Evolutionary conservation across 2,329 filamentous ascomycete genomes (phyloP).

Genomic region (Neophaeococcomyces aloes): DNA sequence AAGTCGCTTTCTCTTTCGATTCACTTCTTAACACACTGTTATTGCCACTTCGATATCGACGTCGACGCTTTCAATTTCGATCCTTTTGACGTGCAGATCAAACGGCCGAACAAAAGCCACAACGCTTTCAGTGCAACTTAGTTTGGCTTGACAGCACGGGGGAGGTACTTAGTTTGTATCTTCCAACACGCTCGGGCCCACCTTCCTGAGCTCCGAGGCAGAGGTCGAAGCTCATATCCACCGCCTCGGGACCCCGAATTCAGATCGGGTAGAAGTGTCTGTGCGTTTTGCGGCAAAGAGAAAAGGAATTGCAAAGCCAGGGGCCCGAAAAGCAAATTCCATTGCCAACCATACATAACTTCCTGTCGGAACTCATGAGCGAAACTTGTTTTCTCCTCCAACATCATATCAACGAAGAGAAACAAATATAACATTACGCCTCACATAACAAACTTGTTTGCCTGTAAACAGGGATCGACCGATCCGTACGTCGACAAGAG

Average conservation of each 20-base stretch:
- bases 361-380: neutral
- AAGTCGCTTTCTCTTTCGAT: neutral
- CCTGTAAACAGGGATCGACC: neutral
- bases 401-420: neutral
- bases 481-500: conserved; percentile 15
- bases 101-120: conserved; percentile 7
- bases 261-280: neutral
- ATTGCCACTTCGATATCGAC: neutral
- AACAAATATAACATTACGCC: neutral
- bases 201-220: conserved; percentile 1
- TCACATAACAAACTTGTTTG: neutral
- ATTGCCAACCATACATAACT: too few species aligned
- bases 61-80: neutral
- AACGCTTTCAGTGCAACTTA: neutral
- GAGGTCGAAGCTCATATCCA: conserved; percentile 5
- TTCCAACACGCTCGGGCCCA: conserved; percentile 2
- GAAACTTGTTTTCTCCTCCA: conserved; percentile 2
- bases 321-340: neutral
- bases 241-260: conserved; percentile 5
- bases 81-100: conserved; percentile 1
- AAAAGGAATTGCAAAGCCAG: neutral
- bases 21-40: neutral
- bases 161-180: conserved; percentile 1
- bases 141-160: conserved; percentile 1
- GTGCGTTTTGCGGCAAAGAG: conserved; percentile 3